Evolutionary conservation across 148 eudicot genomes (phyloP).

Genomic region (Diospyros kaki): DNA sequence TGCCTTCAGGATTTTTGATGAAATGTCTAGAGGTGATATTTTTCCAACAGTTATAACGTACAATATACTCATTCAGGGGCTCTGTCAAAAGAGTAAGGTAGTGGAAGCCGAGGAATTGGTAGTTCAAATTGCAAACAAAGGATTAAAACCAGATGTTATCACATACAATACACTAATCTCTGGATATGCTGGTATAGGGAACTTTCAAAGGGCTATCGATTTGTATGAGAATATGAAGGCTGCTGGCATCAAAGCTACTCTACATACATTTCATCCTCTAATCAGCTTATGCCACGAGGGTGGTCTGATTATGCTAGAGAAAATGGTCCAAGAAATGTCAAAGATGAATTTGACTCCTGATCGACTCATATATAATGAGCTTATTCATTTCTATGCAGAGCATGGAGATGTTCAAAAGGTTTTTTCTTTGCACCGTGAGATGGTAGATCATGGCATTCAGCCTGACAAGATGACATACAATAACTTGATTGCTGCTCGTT

Average conservation of each 20-base stretch:
- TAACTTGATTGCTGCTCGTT: constrained; percentile 51
- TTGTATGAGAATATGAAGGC: constrained; percentile 60
- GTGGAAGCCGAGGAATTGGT: constrained; percentile 66
- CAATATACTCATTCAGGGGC: constrained; percentile 65
- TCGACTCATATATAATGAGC: constrained; percentile 57
- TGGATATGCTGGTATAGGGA: constrained; percentile 45
- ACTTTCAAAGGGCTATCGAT: constrained; percentile 43
- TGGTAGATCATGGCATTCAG: constrained; percentile 44
- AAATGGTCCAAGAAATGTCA: constrained; percentile 53
- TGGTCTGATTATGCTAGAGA: constrained; percentile 35
- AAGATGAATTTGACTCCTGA: constrained; percentile 52
- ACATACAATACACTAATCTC: constrained; percentile 66
- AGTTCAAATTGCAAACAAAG: constrained; percentile 35
- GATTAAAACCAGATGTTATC: constrained; percentile 62
- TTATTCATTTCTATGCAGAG: constrained; percentile 50
- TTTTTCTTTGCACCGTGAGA: constrained; percentile 39
- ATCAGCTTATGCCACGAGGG: constrained; percentile 33
- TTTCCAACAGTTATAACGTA: constrained; percentile 70
- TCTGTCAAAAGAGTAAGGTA: constrained; percentile 59
- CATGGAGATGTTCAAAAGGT: constrained; percentile 53
- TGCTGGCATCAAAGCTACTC: constrained; percentile 54
- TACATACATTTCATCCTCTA: constrained; percentile 62
- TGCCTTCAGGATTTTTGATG: constrained; percentile 51
- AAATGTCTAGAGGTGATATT: constrained; percentile 48
- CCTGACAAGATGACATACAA: constrained; percentile 72